Evolutionary conservation across 2,329 filamentous ascomycete genomes (phyloP), one percentile per base, ranked within the genome.

Genomic region (Leptographium lundbergii): DNA sequence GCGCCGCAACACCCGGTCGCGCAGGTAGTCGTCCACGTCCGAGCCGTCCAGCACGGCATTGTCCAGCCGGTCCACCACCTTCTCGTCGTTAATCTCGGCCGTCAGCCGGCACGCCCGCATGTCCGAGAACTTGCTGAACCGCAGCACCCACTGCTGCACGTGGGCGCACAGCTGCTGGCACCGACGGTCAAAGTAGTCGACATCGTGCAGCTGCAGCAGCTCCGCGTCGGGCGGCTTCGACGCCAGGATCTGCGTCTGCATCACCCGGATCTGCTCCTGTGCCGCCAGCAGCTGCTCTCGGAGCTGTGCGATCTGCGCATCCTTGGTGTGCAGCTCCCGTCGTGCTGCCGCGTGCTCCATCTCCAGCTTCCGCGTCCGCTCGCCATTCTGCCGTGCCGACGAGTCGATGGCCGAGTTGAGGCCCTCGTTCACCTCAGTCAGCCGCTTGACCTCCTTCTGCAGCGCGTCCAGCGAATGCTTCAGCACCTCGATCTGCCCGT

Each of bases 91-190:
- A 68, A 99, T 84, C 69, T 96, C 89, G 61, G 79, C 85, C 13
- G 91, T 91, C 61, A 89, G 74, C 60, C 90, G 88, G 71, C 91
- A 96, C 60, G 89, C 82, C 66, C 89, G 87, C 75, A 91, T 89
- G 73, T 97, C 92, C 55, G 91, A 97, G 73, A 95, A 94, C 71
- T 97, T 97, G 66, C 91, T 96, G 77, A 99, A 99, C 68, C 94
- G 89, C 65, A 96, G 76, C 56, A 99, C 91, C 94, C 94, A 99
- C 74, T 96, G 91, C 71, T 96, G 91, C 50, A 96, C 90, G 70
- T 96, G 91, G 66, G 92, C 88, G 73, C 91, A 99, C 52, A 99
- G 84, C 72, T 95, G 88, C 71, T 96, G 91, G 70, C 94, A 99
- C 50, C 91, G 88, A 67, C 84, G 84, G 68, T 96, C 91, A 69